Evolutionary conservation across 805 yeast genomes (phyloP), one percentile per base, ranked within the genome.

Genomic region (Kodamaea jinghongensis): DNA sequence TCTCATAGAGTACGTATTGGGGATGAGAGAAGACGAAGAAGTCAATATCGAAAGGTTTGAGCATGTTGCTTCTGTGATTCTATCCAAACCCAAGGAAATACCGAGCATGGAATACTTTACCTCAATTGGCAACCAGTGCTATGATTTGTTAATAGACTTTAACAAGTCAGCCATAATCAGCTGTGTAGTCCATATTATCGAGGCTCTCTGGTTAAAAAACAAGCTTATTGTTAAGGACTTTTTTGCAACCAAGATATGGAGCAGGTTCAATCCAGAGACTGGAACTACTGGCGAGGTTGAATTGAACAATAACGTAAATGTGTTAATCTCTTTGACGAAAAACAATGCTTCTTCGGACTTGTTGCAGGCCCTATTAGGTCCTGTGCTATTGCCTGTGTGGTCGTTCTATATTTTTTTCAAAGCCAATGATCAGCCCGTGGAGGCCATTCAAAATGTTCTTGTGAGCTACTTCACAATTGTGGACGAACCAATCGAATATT

Each of bases 1-100:
- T 2, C 60, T 91, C 36, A 70, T 89, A 20, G 97, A 91, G 58
- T 79, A 86, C 46, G 70, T 86, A 0, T 66, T 85, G 10, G 96
- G 96, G 0, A 66, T 86, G 17, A 67, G 96, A 41, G 95, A 87
- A 30, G 70, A 73, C 39, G 91, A 83, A 41, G 80, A 78, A 9
- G 60, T 88, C 10, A 81, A 80, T 46, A 60, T 80, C n/a, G 79
- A 77, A 23, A 83, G 79, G 47, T 68, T 86, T 34, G 79, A 78
- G 17, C 76, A 81, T 42, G 84, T 86, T 1, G 77, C 85, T n/a
- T 74, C 72, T 30, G 70, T 87, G 2, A 57, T 91, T 11, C 56
- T 83, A 20, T 61, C 81, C 12, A 81, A 80, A 44, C 96, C 97
- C 0, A 63, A 60, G 34, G 51, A 54, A 0, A 52, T 82, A 6